Evolutionary conservation across 805 yeast species (phyloP).

Genomic region (Nakazawaea ernobii): DNA sequence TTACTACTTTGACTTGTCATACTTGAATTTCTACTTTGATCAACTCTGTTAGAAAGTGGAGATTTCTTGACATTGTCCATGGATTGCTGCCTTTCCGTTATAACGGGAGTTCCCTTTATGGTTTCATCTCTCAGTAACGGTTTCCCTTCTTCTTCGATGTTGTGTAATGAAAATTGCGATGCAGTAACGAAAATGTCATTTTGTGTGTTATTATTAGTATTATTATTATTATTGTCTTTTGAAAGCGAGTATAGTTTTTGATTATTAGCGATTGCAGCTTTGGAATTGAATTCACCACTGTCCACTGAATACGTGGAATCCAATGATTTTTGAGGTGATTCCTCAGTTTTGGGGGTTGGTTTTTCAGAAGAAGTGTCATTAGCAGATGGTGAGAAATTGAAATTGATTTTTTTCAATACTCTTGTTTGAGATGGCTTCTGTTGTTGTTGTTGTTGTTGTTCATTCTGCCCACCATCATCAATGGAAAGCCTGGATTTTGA

Average conservation of each 20-base stretch:
- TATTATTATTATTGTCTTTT: too few species aligned
- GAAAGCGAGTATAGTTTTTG: conserved; percentile 18
- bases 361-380: conserved; percentile 2
- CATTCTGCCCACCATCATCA: background rate
- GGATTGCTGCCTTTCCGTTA: too few species aligned
- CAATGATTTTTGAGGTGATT: conserved; percentile 9
- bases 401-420: conserved; percentile 8
- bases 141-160: conserved; percentile 9
- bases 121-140: background rate
- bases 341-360: background rate
- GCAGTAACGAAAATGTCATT: conserved; percentile 34
- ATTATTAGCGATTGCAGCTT: conserved; percentile 12
- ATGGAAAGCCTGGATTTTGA: background rate
- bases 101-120: background rate
- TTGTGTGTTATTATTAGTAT: conserved; percentile 20
- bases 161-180: conserved; percentile 24
- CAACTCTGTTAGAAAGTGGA: background rate
- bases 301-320: background rate
- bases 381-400: background rate
- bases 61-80: background rate
- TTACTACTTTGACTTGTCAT: background rate
- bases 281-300: conserved; percentile 6
- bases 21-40: background rate
- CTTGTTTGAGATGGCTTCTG: background rate
- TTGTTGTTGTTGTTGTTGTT: background rate